Percentiles rank a stretch among this genome's conserved stretches.
phyloP scores from a whole-genome alignment of 2,329 filamentous ascomycete genomes.

The Dactylellina haptotyla region DNA sequence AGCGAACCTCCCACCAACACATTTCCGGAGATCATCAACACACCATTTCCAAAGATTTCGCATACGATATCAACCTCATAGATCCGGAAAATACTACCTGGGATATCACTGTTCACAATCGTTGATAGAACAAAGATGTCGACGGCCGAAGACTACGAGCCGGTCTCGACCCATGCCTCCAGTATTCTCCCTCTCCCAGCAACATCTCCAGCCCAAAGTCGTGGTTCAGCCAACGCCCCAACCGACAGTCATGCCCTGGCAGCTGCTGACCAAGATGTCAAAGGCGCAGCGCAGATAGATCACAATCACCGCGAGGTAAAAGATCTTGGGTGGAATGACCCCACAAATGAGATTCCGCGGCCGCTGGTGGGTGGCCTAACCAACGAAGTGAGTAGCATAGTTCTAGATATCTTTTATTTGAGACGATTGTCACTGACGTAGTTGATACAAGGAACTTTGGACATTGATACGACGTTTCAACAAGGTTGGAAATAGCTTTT shows the following conservation, averaged over 20 bases:
- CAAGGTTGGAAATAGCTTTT: slow-evolving; percentile 64
- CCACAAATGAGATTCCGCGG: slow-evolving; percentile 64
- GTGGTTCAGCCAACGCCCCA: slow-evolving; percentile 57
- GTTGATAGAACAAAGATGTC: slow-evolving; percentile 18
- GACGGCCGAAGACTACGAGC: slow-evolving; percentile 38
- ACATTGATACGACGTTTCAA: slow-evolving; percentile 72
- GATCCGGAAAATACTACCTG: not conserved
- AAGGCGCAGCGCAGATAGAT: slow-evolving; percentile 62
- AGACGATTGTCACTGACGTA: no score
- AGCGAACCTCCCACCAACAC: slow-evolving; percentile 18
- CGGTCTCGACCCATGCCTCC: slow-evolving; percentile 49
- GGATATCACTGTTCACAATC: not conserved
- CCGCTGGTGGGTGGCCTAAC: slow-evolving; percentile 70
- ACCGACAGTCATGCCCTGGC: slow-evolving; percentile 63
- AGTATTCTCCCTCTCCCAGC: slow-evolving; percentile 53
- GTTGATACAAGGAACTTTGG: slow-evolving; percentile 68
- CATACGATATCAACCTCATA: slow-evolving; percentile 7
- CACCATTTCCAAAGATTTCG: no score
- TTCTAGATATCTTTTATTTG: no score
- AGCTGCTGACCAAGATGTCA: slow-evolving; percentile 57
- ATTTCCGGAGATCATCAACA: no score
- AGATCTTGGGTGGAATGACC: slow-evolving; percentile 70
- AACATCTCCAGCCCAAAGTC: slow-evolving; percentile 37
- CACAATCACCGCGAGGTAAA: slow-evolving; percentile 63
- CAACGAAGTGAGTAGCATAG: slow-evolving; percentile 65